Conservation (phyloP, 148 eudicot genomes). For the Diospyros lotus region DNA sequence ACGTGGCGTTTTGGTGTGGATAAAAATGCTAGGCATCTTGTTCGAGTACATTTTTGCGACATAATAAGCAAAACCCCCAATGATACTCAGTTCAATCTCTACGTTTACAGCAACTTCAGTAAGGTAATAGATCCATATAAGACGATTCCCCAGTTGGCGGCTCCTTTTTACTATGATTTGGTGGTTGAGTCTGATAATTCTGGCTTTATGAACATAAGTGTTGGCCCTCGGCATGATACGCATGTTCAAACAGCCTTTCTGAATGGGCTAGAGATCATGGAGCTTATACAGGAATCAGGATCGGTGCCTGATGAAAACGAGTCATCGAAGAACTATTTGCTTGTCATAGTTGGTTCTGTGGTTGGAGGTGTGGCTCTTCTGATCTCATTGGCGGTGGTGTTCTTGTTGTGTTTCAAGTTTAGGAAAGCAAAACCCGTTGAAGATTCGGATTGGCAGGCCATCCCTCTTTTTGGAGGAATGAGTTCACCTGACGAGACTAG, state of each 20-base stretch:
- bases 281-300: conserved; percentile 13
- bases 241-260: conserved; percentile 12
- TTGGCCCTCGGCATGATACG: conserved; percentile 17
- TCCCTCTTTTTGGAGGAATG: conserved; percentile 13
- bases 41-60: conserved; percentile 48
- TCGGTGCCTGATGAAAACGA: not conserved
- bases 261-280: conserved; percentile 55
- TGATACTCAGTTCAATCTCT: conserved; percentile 17
- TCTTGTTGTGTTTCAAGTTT: conserved; percentile 12
- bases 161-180: conserved; percentile 34
- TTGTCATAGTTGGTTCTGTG: conserved; percentile 19
- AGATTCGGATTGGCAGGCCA: conserved; percentile 20
- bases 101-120: conserved; percentile 14
- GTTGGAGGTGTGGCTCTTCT: conserved; percentile 23
- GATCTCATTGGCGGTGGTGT: conserved; percentile 10
- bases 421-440: conserved; percentile 20
- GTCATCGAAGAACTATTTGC: conserved; percentile 1
- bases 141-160: not conserved
- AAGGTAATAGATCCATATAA: not conserved
- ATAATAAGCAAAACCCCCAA: not conserved
- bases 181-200: conserved; percentile 29
- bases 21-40: conserved; percentile 12
- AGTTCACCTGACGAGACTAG: conserved; percentile 23
- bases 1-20: conserved; percentile 39
- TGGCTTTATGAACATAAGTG: conserved; percentile 26